Percentiles rank a stretch among this genome's conserved stretches.
Conservation (phyloP, 2,329 filamentous ascomycete species). For the Xylariomycetidae sp. region DNA sequence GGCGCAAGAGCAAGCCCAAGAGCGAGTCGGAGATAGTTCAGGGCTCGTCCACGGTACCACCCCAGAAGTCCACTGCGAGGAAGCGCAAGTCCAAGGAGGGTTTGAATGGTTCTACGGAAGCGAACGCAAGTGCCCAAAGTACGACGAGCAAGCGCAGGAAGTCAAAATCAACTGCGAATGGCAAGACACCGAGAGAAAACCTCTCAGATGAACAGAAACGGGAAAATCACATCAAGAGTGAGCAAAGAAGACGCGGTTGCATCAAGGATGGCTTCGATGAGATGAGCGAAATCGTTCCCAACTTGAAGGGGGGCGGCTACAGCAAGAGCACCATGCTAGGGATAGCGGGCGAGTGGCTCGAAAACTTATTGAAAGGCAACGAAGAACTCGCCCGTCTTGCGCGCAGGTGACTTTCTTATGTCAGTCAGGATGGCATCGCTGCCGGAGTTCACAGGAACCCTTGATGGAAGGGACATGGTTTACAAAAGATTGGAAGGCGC, state of each 20-base stretch:
- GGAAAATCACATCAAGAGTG: constrained; percentile 59
- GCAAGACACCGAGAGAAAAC: constrained; percentile 58
- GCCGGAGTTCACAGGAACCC: too few species aligned
- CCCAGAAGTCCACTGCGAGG: constrained; percentile 29
- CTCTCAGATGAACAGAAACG: constrained; percentile 84
- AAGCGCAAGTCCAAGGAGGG: constrained; percentile 45
- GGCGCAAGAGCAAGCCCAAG: constrained; percentile 49
- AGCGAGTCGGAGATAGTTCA: constrained; percentile 39
- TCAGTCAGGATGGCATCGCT: too few species aligned
- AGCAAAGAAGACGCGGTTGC: constrained; percentile 55
- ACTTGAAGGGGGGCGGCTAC: constrained; percentile 64
- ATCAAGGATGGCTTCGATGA: constrained; percentile 79
- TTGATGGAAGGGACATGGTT: too few species aligned
- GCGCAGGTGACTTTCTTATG: too few species aligned
- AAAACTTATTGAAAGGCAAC: constrained; percentile 66
- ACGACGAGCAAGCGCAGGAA: constrained; percentile 42
- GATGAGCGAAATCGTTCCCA: constrained; percentile 69
- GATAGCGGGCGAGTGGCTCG: constrained; percentile 73
- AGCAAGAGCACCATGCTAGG: constrained; percentile 78
- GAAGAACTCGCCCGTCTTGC: constrained; percentile 49
- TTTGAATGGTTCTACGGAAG: constrained; percentile 21
- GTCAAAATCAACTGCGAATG: constrained; percentile 39
- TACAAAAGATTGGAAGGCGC: too few species aligned
- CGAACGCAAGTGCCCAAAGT: constrained; percentile 31
- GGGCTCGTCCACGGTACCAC: constrained; percentile 28